Conservation (phyloP, 345 rosid genomes). For the Erysimum cheiranthoides region DNA sequence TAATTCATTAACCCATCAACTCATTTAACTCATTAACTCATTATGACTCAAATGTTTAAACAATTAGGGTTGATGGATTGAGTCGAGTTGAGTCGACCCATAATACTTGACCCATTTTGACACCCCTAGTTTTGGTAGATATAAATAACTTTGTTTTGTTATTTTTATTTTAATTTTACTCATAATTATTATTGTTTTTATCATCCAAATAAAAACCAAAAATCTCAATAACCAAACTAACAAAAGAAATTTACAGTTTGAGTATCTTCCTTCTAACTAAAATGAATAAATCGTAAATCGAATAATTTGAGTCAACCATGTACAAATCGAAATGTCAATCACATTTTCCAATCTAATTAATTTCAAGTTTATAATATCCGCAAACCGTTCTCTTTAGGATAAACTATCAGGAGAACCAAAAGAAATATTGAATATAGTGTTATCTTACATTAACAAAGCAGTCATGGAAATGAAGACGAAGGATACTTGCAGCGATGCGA, state of each 20-base stretch:
- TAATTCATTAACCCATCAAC: too few relatives aligned
- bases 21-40: too few relatives aligned
- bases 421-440: neutral
- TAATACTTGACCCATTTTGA: too few relatives aligned
- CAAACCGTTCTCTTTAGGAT: neutral
- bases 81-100: too few relatives aligned
- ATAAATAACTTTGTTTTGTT: too few relatives aligned
- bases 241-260: neutral
- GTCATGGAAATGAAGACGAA: constrained; percentile 64
- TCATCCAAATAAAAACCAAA: neutral
- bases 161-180: too few relatives aligned
- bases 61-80: too few relatives aligned
- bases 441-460: constrained; percentile 58
- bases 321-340: neutral
- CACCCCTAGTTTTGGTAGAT: too few relatives aligned
- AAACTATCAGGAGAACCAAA: neutral
- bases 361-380: neutral
- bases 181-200: too few relatives aligned
- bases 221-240: neutral
- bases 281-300: neutral
- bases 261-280: neutral
- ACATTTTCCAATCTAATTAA: neutral
- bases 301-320: neutral
- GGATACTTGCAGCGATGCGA: constrained; percentile 61
- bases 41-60: too few relatives aligned